A percentile compares a stretch with the other conserved stretches of the same genome.
Conservation (phyloP, 192 early-diverging fungal genomes). For the Ambispora gerdemannii region DNA sequence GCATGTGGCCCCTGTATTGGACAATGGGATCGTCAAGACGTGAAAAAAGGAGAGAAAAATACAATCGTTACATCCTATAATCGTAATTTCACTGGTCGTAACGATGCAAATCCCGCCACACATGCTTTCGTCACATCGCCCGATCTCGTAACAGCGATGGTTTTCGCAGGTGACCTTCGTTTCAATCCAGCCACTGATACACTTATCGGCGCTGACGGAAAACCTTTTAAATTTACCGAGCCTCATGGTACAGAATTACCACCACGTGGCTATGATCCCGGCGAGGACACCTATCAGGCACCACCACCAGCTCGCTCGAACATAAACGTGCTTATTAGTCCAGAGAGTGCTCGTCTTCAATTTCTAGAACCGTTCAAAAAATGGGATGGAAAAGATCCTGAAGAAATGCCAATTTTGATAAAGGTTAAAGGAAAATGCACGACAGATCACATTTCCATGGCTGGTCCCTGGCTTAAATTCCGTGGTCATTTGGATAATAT, state of each 20-base stretch:
- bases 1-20: slow-evolving; percentile 99
- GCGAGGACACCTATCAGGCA: slow-evolving; percentile 92
- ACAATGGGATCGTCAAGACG: slow-evolving; percentile 97
- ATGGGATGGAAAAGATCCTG: slow-evolving; percentile 89
- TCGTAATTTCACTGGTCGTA: slow-evolving; percentile 99
- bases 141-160: slow-evolving; percentile 93
- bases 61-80: slow-evolving; percentile 99
- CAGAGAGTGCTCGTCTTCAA: slow-evolving; percentile 89
- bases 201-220: slow-evolving; percentile 81
- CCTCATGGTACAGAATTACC: slow-evolving; percentile 90
- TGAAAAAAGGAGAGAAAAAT: slow-evolving; percentile 96
- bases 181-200: slow-evolving; percentile 96
- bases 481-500: slow-evolving; percentile 99
- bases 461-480: slow-evolving; percentile 90
- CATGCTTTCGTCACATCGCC: slow-evolving; percentile 95
- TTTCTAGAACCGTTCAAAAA: slow-evolving; percentile 69
- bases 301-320: slow-evolving; percentile 79
- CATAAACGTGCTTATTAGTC: slow-evolving; percentile 74
- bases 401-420: slow-evolving; percentile 82
- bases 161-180: slow-evolving; percentile 86
- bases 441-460: slow-evolving; percentile 97
- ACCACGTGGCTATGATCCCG: slow-evolving; percentile 89
- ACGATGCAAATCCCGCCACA: slow-evolving; percentile 96
- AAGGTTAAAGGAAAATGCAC: slow-evolving; percentile 99
- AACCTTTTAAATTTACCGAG: slow-evolving; percentile 88